Conservation (phyloP, 1,139 yeast species). For the Nakaseomyces kungkrabaensis region DNA sequence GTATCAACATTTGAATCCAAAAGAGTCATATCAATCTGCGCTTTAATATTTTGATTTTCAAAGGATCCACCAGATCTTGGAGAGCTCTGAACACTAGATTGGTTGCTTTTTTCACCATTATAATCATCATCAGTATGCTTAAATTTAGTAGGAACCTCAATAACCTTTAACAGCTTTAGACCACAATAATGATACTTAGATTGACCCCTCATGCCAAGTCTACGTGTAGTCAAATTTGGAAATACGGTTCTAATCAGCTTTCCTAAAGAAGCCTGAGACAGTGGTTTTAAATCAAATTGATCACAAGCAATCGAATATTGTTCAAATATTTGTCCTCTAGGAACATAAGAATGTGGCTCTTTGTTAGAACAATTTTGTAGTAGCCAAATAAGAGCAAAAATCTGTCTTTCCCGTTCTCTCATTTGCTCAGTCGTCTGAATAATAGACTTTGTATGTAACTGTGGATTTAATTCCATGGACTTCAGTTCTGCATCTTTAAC, state of each 20-base stretch:
- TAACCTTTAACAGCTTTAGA: slow-evolving; percentile 39
- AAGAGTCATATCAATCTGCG: not conserved
- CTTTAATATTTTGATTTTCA: not conserved
- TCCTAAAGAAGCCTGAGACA: slow-evolving; percentile 84
- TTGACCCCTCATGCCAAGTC: slow-evolving; percentile 83
- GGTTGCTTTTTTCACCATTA: not conserved
- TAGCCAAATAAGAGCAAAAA: slow-evolving; percentile 77
- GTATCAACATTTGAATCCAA: not conserved
- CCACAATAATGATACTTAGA: slow-evolving; percentile 91
- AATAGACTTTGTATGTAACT: slow-evolving; percentile 20
- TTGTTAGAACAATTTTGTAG: slow-evolving; percentile 46
- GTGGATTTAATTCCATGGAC: not conserved
- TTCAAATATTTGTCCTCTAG: slow-evolving; percentile 74
- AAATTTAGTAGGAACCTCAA: not conserved
- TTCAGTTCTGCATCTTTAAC: slow-evolving; percentile 11
- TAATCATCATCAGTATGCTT: not conserved
- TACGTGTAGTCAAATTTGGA: slow-evolving; percentile 68
- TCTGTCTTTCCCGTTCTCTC: slow-evolving; percentile 60
- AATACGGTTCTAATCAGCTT: slow-evolving; percentile 65
- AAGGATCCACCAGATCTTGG: not conserved
- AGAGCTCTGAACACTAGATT: not conserved
- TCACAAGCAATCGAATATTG: slow-evolving; percentile 69
- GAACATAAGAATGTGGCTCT: slow-evolving; percentile 65
- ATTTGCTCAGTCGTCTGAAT: slow-evolving; percentile 27
- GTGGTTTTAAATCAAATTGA: slow-evolving; percentile 54